Percentiles rank a stretch among this genome's conserved stretches.
phyloP scores from a whole-genome alignment of 495 filamentous ascomycete species.

The Aspergillus hancockii region DNA sequence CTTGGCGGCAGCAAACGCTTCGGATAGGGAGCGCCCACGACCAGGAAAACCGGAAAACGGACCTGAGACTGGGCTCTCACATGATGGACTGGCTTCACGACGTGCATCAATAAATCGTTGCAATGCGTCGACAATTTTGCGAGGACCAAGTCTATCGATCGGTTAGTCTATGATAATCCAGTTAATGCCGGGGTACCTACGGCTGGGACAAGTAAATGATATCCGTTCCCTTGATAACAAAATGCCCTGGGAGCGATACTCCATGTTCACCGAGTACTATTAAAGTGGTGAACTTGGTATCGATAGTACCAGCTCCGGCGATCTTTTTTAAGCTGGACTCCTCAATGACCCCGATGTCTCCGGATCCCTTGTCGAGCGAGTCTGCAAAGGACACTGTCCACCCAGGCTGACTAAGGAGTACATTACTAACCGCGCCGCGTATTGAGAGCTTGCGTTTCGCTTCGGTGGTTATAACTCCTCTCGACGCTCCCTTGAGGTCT shows the following conservation, averaged over 20 bases:
- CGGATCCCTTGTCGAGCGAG: constrained; percentile 23
- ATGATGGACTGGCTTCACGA: not conserved
- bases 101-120: constrained; percentile 20
- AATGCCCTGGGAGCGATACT: constrained; percentile 6
- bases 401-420: constrained; percentile 28
- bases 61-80: constrained; percentile 7
- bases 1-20: constrained; percentile 18
- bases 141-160: constrained; percentile 31
- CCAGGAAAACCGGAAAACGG: constrained; percentile 13
- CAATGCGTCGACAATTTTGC: constrained; percentile 29
- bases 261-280: constrained; percentile 32
- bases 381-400: constrained; percentile 37
- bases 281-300: constrained; percentile 25
- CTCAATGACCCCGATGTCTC: constrained; percentile 36
- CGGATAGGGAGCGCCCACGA: constrained; percentile 11
- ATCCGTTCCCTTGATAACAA: constrained; percentile 16
- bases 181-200: constrained; percentile 17
- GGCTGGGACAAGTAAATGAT: constrained; percentile 34
- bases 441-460: constrained; percentile 37
- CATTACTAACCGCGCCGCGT: constrained; percentile 32
- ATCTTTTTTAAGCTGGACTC: constrained; percentile 23
- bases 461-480: constrained; percentile 28
- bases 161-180: constrained; percentile 16
- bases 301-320: constrained; percentile 10
- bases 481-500: constrained; percentile 27